These are phyloP conservation scores for Metarhizium rileyi DNA, from an alignment of 2,329 filamentous ascomycete genomes.

Conservation along the genomic window DNA sequence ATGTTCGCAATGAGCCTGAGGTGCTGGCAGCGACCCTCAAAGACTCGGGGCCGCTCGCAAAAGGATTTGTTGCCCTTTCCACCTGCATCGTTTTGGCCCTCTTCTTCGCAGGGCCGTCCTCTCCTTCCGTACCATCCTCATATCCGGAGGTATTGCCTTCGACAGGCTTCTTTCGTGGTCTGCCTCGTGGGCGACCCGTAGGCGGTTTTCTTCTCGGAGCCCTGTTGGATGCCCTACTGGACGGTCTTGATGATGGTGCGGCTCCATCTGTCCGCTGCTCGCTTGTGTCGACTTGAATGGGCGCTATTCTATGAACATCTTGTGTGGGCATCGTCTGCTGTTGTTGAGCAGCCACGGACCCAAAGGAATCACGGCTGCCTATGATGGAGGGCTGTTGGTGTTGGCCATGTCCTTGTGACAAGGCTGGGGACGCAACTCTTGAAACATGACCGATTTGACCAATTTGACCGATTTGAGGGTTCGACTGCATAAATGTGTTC, in stretches of 20 bases:
- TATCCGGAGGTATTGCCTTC: slow-evolving; percentile 66
- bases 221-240: slow-evolving; percentile 48
- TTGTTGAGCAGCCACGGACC: slow-evolving; percentile 11
- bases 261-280: slow-evolving; percentile 10
- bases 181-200: slow-evolving; percentile 46
- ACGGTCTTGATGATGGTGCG: slow-evolving; percentile 40
- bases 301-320: slow-evolving; percentile 26
- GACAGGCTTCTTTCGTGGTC: slow-evolving; percentile 43
- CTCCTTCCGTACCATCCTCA: slow-evolving; percentile 55
- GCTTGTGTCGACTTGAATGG: slow-evolving; percentile 19
- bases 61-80: slow-evolving; percentile 54
- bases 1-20: slow-evolving; percentile 74
- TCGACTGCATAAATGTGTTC: slow-evolving; percentile 66
- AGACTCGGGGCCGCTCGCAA: slow-evolving; percentile 67
- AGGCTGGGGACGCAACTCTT: slow-evolving; percentile 27
- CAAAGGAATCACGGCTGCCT: slow-evolving; percentile 19
- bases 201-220: slow-evolving; percentile 29
- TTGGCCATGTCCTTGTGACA: slow-evolving; percentile 19
- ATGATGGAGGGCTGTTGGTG: slow-evolving; percentile 8
- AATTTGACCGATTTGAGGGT: slow-evolving; percentile 42
- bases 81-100: slow-evolving; percentile 68
- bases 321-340: slow-evolving; percentile 11
- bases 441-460: slow-evolving; percentile 23
- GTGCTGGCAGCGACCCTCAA: slow-evolving; percentile 86
- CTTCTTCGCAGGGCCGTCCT: slow-evolving; percentile 51